Percentiles rank a stretch among this genome's conserved stretches.
Evolutionary conservation across 2,329 filamentous ascomycete genomes (phyloP).

Genomic region (Neopestalotiopsis rosae): DNA sequence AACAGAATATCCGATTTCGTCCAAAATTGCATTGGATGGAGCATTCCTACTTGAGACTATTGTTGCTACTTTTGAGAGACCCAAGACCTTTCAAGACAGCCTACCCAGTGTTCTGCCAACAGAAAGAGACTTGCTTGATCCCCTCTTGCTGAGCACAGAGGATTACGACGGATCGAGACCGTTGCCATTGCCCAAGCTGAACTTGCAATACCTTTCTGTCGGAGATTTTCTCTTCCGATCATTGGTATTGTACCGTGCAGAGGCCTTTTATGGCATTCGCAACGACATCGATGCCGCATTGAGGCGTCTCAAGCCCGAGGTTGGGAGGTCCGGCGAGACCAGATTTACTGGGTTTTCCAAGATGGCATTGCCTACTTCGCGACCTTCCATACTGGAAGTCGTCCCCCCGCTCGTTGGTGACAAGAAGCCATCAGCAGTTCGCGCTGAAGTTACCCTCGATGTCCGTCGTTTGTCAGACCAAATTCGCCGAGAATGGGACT

Average conservation of each 20-base stretch:
- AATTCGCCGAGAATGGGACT: slow-evolving; percentile 87
- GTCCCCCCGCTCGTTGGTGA: slow-evolving; percentile 84
- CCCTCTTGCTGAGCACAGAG: slow-evolving; percentile 79
- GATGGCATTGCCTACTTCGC: slow-evolving; percentile 88
- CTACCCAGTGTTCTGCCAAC: slow-evolving; percentile 81
- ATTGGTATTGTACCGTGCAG: slow-evolving; percentile 84
- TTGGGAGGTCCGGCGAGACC: slow-evolving; percentile 67
- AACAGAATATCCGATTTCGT: slow-evolving; percentile 78
- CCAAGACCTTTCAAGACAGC: slow-evolving; percentile 81
- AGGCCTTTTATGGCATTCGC: slow-evolving; percentile 91
- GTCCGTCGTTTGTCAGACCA: slow-evolving; percentile 78
- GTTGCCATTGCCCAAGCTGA: slow-evolving; percentile 90
- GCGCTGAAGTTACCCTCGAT: slow-evolving; percentile 85
- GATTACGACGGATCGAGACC: slow-evolving; percentile 86
- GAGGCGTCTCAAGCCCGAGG: slow-evolving; percentile 76
- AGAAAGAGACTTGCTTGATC: slow-evolving; percentile 81
- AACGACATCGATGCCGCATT: slow-evolving; percentile 87
- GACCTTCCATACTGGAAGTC: slow-evolving; percentile 86
- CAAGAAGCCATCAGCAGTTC: slow-evolving; percentile 80
- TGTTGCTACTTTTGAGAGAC: slow-evolving; percentile 75
- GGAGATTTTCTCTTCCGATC: slow-evolving; percentile 98
- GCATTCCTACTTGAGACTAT: slow-evolving; percentile 74
- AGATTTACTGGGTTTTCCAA: slow-evolving; percentile 84
- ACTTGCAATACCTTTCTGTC: slow-evolving; percentile 92
- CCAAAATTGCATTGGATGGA: slow-evolving; percentile 68